Percentiles rank a stretch among this genome's conserved stretches.
Evolutionary conservation across 2,329 filamentous ascomycete genomes (phyloP).

Genomic region (Neonectria faginata): DNA sequence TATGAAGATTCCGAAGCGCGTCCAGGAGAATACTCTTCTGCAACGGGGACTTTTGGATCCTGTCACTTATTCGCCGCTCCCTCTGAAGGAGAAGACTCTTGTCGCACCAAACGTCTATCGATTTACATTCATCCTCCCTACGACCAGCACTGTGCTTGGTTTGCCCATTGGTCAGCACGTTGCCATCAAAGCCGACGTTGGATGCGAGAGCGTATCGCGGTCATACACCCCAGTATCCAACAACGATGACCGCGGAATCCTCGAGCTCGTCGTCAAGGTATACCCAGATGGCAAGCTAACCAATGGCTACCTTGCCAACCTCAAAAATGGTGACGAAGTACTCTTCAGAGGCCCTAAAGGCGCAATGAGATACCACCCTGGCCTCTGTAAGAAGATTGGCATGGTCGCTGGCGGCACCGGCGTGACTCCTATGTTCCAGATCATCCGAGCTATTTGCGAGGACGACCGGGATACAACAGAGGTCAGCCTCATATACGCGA

Average conservation of each 20-base stretch:
- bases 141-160: slow-evolving; percentile 58
- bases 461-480: slow-evolving; percentile 68
- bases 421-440: slow-evolving; percentile 57
- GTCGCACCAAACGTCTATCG: slow-evolving; percentile 59
- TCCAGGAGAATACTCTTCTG: slow-evolving; percentile 45
- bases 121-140: slow-evolving; percentile 62
- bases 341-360: slow-evolving; percentile 68
- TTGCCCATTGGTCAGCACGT: slow-evolving; percentile 69
- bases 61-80: slow-evolving; percentile 59
- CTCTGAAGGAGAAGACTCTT: slow-evolving; percentile 54
- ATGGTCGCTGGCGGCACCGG: slow-evolving; percentile 64
- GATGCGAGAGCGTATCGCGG: slow-evolving; percentile 59
- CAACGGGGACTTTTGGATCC: slow-evolving; percentile 62
- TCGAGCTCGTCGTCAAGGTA: slow-evolving; percentile 64
- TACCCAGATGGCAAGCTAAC: slow-evolving; percentile 66
- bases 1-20: slow-evolving; percentile 53
- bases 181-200: slow-evolving; percentile 60
- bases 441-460: slow-evolving; percentile 73
- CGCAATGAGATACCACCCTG: slow-evolving; percentile 63
- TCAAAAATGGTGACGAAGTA: slow-evolving; percentile 62
- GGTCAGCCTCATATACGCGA: slow-evolving; percentile 69
- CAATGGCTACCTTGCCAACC: slow-evolving; percentile 58
- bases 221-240: slow-evolving; percentile 68
- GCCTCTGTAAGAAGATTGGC: slow-evolving; percentile 58
- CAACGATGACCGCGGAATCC: slow-evolving; percentile 59